Base-by-base conservation (phyloP, 2,329 filamentous ascomycete genomes). In the Alternaria alternata region DNA sequence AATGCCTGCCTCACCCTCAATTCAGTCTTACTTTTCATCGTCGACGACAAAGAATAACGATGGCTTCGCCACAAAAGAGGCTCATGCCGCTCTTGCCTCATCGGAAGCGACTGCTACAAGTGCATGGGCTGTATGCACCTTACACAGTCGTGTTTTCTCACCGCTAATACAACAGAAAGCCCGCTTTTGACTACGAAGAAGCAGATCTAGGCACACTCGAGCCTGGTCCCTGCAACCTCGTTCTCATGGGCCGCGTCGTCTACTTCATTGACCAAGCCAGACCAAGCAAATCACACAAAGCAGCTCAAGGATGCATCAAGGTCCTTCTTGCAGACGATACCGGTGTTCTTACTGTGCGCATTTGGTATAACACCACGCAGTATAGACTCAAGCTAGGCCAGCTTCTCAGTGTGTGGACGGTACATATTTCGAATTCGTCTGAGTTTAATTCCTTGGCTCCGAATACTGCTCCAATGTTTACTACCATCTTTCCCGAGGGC, bases 401-500 rank as follows among this genome's bases (percentile, higher is more conserved):
- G 38, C 79, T 88, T 1, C 77, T 88, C 16, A 84, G 83, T 0
- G 73, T 88, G 8, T 89, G 85, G 85, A 83, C 86, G 1, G 82
- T 82, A 7, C 86, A 87, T 62, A 79, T 88, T 44, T 81, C 82
- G n/a, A 79, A 82, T 39, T 77, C 80, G 20, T 71, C 71, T 16
- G 80, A 81, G n/a, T 75, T 79, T 28, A 76, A 75, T 2, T 73
- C 68, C 6, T 72, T 83, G 11, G 77, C 80, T 1, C 78, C 76
- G 14, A 77, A 79, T 0, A 79, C 74, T 41, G 85, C 85, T 53
- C 80, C 81, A 2, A 74, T 85, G 20, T 83, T 83, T 53, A 84
- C 84, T 0, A 85, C 83, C n/a, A 81, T 89, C 30, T 88, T 87
- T 54, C 87, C 86, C 0, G 85, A 86, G 41, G 81, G 85, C 7